Evolutionary conservation across 2,329 filamentous ascomycete species (phyloP), one percentile per base, ranked within the genome.

Genomic region (Penicillium hordei): DNA sequence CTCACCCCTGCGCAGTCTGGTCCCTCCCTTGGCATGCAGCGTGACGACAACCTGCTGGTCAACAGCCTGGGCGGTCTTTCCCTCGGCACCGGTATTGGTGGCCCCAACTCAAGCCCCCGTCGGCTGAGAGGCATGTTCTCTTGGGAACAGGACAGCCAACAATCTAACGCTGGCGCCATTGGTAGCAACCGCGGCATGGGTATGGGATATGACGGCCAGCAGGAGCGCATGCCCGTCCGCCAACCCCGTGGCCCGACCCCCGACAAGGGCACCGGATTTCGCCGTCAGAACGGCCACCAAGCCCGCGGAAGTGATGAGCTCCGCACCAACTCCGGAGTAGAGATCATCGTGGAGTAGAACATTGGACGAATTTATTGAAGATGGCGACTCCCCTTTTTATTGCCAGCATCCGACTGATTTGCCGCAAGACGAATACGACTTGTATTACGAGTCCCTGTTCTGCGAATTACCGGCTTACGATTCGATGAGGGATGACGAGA

Each of bases 161-260:
- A 75, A 65, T 72, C 74, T 51, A 66, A 73, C 55, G 73, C 83
- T 56, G 85, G 83, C 27, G 82, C 85, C 38, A 87, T 88, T 67
- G 85, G 85, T 59, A 85, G 85, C 70, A 86, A 87, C 74, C 80
- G 85, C 61, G 80, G 83, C 39, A 84, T 87, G 72, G 84, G 83
- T 71, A 81, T 82, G 59, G 76, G 75, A 66, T 84, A 87, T 65
- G 81, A 81, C 63, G 79, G 82, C 60, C 78, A 78, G 59, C 78
- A 80, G 61, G 81, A 81, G 64, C 78, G 82, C 58, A 76, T 82
- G 66, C 85, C 85, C 60, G 79, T 85, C 65, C 79, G 85, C 62
- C 85, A 87, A 70, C 84, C 85, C 62, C 81, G 84, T 67, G 85
- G 85, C 45, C 85, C 85, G 29, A 76, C 83, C 34, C 81, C 82